A percentile compares a stretch with the other conserved stretches of the same genome.
Conservation (phyloP, 805 yeast genomes). For the Hanseniaspora singularis region DNA sequence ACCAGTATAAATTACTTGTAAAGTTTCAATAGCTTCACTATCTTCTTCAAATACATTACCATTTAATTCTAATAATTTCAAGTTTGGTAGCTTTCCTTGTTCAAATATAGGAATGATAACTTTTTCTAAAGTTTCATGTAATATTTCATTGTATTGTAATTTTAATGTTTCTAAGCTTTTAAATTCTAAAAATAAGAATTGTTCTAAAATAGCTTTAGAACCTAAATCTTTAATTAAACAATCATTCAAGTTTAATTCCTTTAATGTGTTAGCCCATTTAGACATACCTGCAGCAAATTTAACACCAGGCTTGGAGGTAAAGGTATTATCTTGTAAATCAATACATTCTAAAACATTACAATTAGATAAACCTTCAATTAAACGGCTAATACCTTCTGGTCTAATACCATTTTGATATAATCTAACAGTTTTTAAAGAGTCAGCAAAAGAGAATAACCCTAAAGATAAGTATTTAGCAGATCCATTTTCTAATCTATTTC, state of each 20-base stretch:
- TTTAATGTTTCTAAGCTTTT: conserved; percentile 45
- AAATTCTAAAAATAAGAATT: conserved; percentile 34
- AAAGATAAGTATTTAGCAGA: conserved; percentile 74
- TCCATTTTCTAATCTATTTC: conserved; percentile 94
- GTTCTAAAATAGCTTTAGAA: conserved; percentile 42
- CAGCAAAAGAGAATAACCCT: conserved; percentile 70
- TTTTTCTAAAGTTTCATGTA: conserved; percentile 47
- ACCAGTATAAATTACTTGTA: conserved; percentile 59
- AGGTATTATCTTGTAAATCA: conserved; percentile 92
- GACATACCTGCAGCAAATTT: conserved; percentile 51
- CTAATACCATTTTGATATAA: conserved; percentile 95
- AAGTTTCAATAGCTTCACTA: conserved; percentile 49
- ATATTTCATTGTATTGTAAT: conserved; percentile 83
- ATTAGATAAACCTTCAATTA: conserved; percentile 56
- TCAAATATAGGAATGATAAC: conserved; percentile 41
- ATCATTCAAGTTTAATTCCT: conserved; percentile 78
- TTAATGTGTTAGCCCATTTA: conserved; percentile 49
- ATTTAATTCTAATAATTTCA: conserved; percentile 66
- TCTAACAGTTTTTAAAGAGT: conserved; percentile 53
- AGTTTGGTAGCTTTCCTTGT: conserved; percentile 41
- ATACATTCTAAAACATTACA: conserved; percentile 51
- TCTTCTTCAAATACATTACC: conserved; percentile 93
- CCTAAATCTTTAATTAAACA: conserved; percentile 77
- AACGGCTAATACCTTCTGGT: conserved; percentile 75
- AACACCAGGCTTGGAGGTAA: conserved; percentile 56